A percentile compares a stretch with the other conserved stretches of the same genome.
Conservation (phyloP, 2,329 filamentous ascomycete genomes). For the Capronia coronata region DNA sequence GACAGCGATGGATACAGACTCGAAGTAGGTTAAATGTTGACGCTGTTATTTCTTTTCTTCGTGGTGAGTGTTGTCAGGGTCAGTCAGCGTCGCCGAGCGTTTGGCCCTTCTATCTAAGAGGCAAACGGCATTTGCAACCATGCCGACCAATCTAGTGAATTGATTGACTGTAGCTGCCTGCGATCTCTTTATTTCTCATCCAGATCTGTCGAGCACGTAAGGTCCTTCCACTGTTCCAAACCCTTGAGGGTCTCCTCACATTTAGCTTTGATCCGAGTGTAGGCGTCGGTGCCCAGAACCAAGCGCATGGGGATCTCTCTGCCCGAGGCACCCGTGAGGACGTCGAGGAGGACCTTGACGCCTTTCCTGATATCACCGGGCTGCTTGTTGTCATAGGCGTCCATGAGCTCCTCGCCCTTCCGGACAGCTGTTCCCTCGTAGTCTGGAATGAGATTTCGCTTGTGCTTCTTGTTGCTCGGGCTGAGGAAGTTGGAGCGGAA, state of each 20-base stretch:
- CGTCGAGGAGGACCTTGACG: constrained; percentile 48
- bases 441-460: constrained; percentile 14
- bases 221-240: constrained; percentile 47
- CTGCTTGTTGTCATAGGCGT: constrained; percentile 42
- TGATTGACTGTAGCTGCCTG: too few species aligned
- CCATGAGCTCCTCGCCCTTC: constrained; percentile 10
- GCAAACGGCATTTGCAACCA: too few species aligned
- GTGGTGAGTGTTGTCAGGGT: too few species aligned
- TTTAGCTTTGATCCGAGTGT: constrained; percentile 41
- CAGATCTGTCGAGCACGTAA: constrained; percentile 36
- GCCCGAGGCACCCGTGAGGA: constrained; percentile 47
- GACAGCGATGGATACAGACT: too few species aligned
- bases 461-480: constrained; percentile 8
- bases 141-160: too few species aligned
- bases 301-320: constrained; percentile 49
- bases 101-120: too few species aligned
- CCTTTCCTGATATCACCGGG: constrained; percentile 53
- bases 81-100: too few species aligned
- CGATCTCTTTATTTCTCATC: constrained; percentile 8
- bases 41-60: too few species aligned
- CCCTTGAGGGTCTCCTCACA: constrained; percentile 39
- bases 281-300: constrained; percentile 49
- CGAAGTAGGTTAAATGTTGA: too few species aligned
- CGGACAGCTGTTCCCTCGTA: constrained; percentile 18
- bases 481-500: constrained; percentile 23